A percentile compares a stretch with the other conserved stretches of the same genome.
These are phyloP conservation scores for Cadophora sp. DNA, from an alignment of 2,329 filamentous ascomycete species.

Conservation along the genomic window DNA sequence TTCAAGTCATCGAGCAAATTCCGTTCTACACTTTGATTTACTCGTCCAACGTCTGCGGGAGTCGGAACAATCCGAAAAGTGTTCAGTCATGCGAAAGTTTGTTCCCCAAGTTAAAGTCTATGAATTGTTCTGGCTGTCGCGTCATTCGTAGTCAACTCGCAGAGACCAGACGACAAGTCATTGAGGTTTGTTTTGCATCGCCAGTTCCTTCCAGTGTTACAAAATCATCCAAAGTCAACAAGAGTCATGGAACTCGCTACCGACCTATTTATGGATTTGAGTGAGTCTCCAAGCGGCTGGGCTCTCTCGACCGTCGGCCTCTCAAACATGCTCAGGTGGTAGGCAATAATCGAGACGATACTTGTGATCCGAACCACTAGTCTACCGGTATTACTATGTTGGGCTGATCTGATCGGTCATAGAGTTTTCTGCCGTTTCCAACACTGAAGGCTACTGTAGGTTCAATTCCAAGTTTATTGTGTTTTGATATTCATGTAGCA, in stretches of 20 bases:
- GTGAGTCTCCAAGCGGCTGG: not conserved
- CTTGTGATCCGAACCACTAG: not conserved
- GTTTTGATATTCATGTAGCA: not conserved
- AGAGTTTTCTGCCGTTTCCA: not conserved
- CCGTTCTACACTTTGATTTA: not conserved
- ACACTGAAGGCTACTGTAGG: not conserved
- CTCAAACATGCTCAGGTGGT: not conserved
- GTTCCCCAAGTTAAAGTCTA: not conserved
- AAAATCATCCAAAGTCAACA: not conserved
- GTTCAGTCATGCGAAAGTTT: not conserved
- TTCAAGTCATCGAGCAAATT: not conserved
- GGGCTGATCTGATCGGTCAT: no score
- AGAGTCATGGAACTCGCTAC: not conserved
- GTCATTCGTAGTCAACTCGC: not conserved
- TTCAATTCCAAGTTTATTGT: no score
- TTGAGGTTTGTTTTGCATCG: not conserved
- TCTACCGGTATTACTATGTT: not conserved
- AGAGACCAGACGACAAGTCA: not conserved
- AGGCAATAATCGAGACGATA: not conserved
- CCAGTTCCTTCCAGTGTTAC: not conserved
- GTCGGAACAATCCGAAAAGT: not conserved
- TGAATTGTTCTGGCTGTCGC: not conserved
- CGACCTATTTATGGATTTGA: not conserved
- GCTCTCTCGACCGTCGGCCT: not conserved
- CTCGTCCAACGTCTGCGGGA: not conserved